Evolutionary conservation across 352 stramenopile species (phyloP).

Genomic region (Halophytophthora polymorphica): DNA sequence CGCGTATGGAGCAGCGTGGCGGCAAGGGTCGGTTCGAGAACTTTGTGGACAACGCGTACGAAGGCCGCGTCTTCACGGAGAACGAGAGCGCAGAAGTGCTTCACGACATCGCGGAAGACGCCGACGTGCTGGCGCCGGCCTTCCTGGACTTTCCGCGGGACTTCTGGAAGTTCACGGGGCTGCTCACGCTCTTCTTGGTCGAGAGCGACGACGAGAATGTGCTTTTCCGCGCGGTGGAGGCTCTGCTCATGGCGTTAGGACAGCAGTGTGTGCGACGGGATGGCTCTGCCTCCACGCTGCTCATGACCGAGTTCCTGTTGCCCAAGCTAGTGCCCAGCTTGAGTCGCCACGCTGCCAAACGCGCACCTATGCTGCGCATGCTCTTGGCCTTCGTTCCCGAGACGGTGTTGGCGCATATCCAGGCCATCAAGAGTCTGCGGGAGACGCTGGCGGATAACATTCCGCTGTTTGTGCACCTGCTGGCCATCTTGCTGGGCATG

Average conservation of each 20-base stretch:
- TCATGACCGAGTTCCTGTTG: slow-evolving; percentile 58
- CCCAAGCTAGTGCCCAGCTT: slow-evolving; percentile 34
- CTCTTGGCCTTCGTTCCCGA: slow-evolving; percentile 58
- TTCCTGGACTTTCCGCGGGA: slow-evolving; percentile 79
- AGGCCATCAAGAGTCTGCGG: slow-evolving; percentile 73
- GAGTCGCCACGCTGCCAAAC: slow-evolving; percentile 32
- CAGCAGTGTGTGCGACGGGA: slow-evolving; percentile 49
- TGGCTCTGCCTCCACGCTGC: slow-evolving; percentile 30
- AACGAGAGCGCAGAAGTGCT: slow-evolving; percentile 35
- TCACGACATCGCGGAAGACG: slow-evolving; percentile 39
- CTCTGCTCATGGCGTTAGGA: slow-evolving; percentile 40
- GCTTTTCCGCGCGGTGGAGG: slow-evolving; percentile 32
- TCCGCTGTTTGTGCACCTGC: slow-evolving; percentile 69
- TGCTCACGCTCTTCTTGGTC: slow-evolving; percentile 48
- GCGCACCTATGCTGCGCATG: slow-evolving; percentile 49
- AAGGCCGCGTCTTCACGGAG: slow-evolving; percentile 39
- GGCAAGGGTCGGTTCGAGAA: slow-evolving; percentile 69
- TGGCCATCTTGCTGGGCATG: slow-evolving; percentile 69
- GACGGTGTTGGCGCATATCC: slow-evolving; percentile 58
- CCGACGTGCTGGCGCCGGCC: slow-evolving; percentile 46
- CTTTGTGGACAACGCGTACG: slow-evolving; percentile 52
- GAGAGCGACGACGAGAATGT: slow-evolving; percentile 45
- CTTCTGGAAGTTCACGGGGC: slow-evolving; percentile 71
- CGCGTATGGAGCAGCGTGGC: slow-evolving; percentile 32
- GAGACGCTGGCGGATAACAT: slow-evolving; percentile 60